Evolutionary conservation across 495 filamentous ascomycete species (phyloP).

Genomic region (Durotheca rogersii): DNA sequence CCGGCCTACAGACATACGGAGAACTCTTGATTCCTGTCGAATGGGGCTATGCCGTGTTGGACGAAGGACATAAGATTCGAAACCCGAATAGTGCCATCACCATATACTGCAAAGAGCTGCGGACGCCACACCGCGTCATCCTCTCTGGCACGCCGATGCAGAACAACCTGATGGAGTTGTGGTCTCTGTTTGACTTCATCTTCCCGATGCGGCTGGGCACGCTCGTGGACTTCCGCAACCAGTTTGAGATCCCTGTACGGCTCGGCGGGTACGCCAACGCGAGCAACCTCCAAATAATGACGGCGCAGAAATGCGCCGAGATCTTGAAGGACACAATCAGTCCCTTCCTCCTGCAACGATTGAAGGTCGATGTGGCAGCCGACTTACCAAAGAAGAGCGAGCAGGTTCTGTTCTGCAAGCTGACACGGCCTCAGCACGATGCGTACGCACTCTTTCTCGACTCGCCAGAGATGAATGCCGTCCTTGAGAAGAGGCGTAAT

Average conservation of each 20-base stretch:
- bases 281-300: constrained; percentile 86
- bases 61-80: constrained; percentile 96
- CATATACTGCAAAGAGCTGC: constrained; percentile 86
- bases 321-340: constrained; percentile 88
- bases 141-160: constrained; percentile 96
- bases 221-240: constrained; percentile 79
- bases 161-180: constrained; percentile 94
- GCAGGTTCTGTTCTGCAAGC: constrained; percentile 90
- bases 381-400: constrained; percentile 95
- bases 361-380: constrained; percentile 90
- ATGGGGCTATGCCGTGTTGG: constrained; percentile 92
- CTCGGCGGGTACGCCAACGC: constrained; percentile 92
- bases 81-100: constrained; percentile 93
- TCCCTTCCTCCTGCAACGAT: constrained; percentile 87
- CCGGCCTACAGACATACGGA: constrained; percentile 84
- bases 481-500: constrained; percentile 71
- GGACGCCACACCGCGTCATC: constrained; percentile 85
- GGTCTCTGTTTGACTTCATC: constrained; percentile 96
- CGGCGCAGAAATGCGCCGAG: constrained; percentile 85
- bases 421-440: constrained; percentile 72
- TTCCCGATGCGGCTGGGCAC: constrained; percentile 94
- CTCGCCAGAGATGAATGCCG: constrained; percentile 77
- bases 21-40: constrained; percentile 74
- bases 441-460: constrained; percentile 78
- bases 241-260: constrained; percentile 90